Base-by-base conservation (phyloP, 1,139 yeast genomes). In the Diutina mesorugosa region DNA sequence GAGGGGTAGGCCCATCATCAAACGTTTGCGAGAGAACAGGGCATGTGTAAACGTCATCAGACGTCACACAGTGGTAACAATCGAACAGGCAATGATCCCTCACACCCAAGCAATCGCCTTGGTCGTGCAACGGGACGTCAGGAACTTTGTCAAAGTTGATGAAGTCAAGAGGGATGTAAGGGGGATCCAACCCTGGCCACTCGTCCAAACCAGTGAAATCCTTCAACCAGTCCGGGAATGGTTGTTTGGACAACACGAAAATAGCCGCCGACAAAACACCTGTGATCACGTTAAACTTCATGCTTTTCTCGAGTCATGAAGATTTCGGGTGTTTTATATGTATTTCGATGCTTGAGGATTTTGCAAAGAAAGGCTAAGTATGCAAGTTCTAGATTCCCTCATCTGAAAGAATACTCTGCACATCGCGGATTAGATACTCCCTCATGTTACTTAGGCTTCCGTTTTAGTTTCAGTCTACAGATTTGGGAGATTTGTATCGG, bases 101-200 rank as follows among this genome's bases (percentile, higher is more conserved):
- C 3, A 74, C 69, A 12, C 63, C 61, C 1, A 76, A 73, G 67
- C 97, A 90, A 38, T 72, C 71, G 0, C 90, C 90, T 59, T 81
- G 84, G 6, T 67, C 64, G 62, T 90, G 84, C n/a, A 57, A 41
- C 59, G 14, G 68, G 64, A 6, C 57, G 9, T 85, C 84, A 2
- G 66, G 65, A 46, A 88, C 74, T 29, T 66, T 66, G 9, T 64
- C 61, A 56, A 89, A 72, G 64, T 87, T 80, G 60, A 90, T 81
- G 62, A 84, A 83, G 61, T 84, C 87, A 60, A 87, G 70, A 1
- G 96, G 91, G 41, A 90, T 84, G 67, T 88, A 90, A 0, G 97
- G 97, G 3, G 97, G 96, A 55, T 85, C 83, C 56, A 80, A 67
- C 0, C 85, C 91, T 0, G 97, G 97, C 98, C 98, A 90, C 58